Percentiles rank a stretch among this genome's conserved stretches.
These are phyloP conservation scores for Aspergillus egyptiacus DNA, from an alignment of 495 filamentous ascomycete species.

Conservation along the genomic window DNA sequence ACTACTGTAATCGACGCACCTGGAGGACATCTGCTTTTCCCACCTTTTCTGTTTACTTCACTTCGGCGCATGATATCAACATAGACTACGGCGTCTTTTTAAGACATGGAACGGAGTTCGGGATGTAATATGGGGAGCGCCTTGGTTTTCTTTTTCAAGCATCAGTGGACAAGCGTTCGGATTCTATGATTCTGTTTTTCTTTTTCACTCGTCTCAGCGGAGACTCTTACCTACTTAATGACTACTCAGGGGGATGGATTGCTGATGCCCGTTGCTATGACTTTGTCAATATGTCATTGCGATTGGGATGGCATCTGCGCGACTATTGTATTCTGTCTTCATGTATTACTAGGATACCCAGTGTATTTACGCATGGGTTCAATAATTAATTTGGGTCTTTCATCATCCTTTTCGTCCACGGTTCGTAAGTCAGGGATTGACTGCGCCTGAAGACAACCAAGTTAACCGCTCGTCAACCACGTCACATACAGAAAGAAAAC, in stretches of 20 bases:
- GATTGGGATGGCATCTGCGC: too few species aligned
- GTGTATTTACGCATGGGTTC: too few species aligned
- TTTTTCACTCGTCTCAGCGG: slow-evolving; percentile 3
- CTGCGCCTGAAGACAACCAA: too few species aligned
- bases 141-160: slow-evolving; percentile 16
- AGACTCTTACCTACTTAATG: slow-evolving; percentile 7
- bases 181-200: slow-evolving; percentile 3
- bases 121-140: slow-evolving; percentile 14
- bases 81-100: slow-evolving; percentile 39
- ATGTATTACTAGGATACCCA: too few species aligned
- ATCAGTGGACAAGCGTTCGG: slow-evolving; percentile 18
- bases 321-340: too few species aligned
- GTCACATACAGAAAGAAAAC: too few species aligned
- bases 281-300: too few species aligned
- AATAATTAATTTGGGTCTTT: too few species aligned
- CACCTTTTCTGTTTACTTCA: slow-evolving; percentile 13
- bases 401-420: too few species aligned
- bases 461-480: too few species aligned
- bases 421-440: too few species aligned
- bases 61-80: slow-evolving; percentile 20
- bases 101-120: slow-evolving; percentile 32
- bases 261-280: neutral
- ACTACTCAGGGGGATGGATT: neutral
- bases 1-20: slow-evolving; percentile 1
- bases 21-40: slow-evolving; percentile 13